Percentiles rank a stretch among this genome's conserved stretches.
These are phyloP conservation scores for Candida sonorensis DNA, from an alignment of 805 yeast species.

Conservation along the genomic window DNA sequence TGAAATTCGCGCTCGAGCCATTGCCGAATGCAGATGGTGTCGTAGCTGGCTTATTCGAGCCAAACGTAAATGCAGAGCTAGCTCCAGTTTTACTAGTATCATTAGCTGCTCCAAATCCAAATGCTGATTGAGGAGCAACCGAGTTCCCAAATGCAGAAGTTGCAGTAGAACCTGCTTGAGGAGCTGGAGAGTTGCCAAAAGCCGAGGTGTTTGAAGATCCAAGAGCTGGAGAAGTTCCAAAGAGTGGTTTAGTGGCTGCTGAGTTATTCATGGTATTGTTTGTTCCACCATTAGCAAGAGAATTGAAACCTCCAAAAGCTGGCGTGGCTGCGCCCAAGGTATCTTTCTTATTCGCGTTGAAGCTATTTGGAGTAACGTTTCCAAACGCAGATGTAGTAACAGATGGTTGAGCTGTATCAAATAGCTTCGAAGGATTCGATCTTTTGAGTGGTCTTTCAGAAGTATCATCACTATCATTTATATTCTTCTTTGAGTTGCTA, in stretches of 20 bases:
- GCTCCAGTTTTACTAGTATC: no score
- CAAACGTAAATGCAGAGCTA: no score
- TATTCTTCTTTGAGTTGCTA: no score
- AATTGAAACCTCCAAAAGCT: not conserved
- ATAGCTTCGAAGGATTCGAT: no score
- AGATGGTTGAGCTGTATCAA: no score
- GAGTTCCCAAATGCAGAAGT: not conserved
- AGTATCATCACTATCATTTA: no score
- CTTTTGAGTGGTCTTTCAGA: no score
- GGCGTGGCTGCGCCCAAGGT: not conserved
- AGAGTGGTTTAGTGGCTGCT: slow-evolving; percentile 6
- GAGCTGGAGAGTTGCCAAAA: not conserved
- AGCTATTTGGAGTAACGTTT: not conserved
- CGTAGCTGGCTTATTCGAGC: no score
- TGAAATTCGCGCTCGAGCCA: no score
- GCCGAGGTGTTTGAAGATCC: no score
- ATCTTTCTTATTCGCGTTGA: no score
- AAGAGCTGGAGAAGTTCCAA: not conserved
- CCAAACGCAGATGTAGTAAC: slow-evolving; percentile 2
- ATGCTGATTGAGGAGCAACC: slow-evolving; percentile 1
- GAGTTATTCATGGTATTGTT: slow-evolving; percentile 10
- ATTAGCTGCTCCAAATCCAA: slow-evolving; percentile 1
- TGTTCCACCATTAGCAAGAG: slow-evolving; percentile 2
- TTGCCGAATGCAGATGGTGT: no score
- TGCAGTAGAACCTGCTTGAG: not conserved